Conservation (phyloP, 495 filamentous ascomycete genomes). For the Penicillium antarcticum region DNA sequence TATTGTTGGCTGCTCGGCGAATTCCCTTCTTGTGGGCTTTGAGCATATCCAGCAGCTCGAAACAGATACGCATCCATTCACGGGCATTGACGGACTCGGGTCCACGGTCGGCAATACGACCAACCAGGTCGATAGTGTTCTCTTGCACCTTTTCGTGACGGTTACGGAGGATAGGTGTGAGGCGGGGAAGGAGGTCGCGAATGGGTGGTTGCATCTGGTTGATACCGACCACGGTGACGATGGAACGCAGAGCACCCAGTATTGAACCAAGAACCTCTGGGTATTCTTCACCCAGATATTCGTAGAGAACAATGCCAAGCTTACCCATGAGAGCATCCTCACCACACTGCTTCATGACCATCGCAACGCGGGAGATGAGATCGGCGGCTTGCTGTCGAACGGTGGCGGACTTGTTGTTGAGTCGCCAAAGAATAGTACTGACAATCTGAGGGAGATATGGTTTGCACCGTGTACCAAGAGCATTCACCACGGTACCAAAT, state of each 20-base stretch:
- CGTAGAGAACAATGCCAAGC: constrained; percentile 93
- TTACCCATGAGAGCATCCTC: constrained; percentile 96
- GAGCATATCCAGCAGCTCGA: constrained; percentile 97
- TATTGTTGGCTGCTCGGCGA: constrained; percentile 97
- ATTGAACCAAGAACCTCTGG: constrained; percentile 98
- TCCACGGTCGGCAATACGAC: constrained; percentile 95
- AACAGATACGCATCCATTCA: constrained; percentile 99
- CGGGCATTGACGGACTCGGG: constrained; percentile 93
- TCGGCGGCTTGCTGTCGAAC: constrained; percentile 97
- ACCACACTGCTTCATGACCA: constrained; percentile 98
- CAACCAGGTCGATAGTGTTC: constrained; percentile 98
- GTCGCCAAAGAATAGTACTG: constrained; percentile 91
- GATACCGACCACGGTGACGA: constrained; percentile 98
- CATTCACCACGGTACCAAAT: constrained; percentile 98
- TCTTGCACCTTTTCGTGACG: constrained; percentile 99
- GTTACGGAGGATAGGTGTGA: constrained; percentile 96
- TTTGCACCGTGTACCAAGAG: constrained; percentile 90
- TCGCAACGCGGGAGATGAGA: constrained; percentile 91
- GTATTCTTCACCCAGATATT: constrained; percentile 98
- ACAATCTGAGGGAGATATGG: constrained; percentile 96
- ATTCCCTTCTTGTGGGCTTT: constrained; percentile 99
- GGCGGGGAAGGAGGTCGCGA: constrained; percentile 88
- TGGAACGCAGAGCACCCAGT: constrained; percentile 87
- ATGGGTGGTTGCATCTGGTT: constrained; percentile 99
- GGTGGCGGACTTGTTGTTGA: constrained; percentile 96